A percentile compares a stretch with the other conserved stretches of the same genome.
Evolutionary conservation across 108 stramenopile genomes (phyloP).

Genomic region (Cyclostephanos invisitatus): DNA sequence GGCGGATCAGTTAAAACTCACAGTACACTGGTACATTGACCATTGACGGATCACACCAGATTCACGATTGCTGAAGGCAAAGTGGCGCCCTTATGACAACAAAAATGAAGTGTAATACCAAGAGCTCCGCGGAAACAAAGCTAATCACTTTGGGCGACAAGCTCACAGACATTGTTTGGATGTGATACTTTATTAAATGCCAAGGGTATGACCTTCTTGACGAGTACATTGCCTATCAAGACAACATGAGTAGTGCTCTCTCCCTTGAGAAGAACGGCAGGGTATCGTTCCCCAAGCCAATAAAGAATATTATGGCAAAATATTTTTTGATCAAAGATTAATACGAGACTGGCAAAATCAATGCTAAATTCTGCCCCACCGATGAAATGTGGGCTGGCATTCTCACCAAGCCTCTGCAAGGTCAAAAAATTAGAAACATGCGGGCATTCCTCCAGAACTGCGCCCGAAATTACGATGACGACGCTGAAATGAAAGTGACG

Average conservation of each 20-base stretch:
- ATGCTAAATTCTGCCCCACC: conserved; percentile 3
- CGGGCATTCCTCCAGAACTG: conserved; percentile 2
- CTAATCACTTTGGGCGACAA: conserved; percentile 14
- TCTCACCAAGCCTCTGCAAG: background rate
- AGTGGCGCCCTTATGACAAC: background rate
- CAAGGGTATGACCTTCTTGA: conserved; percentile 40
- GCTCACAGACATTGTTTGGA: conserved; percentile 43
- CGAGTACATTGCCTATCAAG: conserved; percentile 29
- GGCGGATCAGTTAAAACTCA: background rate
- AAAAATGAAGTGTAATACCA: too few species aligned
- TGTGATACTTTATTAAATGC: conserved; percentile 35
- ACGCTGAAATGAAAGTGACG: background rate
- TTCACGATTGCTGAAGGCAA: conserved; percentile 30
- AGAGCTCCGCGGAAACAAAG: background rate
- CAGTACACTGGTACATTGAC: conserved; percentile 31
- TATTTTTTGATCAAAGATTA: too few species aligned
- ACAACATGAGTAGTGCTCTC: too few species aligned
- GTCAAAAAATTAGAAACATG: background rate
- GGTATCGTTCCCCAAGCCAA: too few species aligned
- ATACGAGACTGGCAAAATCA: background rate
- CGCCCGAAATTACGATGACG: conserved; percentile 3
- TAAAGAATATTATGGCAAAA: too few species aligned
- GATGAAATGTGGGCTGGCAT: conserved; percentile 15
- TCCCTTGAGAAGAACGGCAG: conserved; percentile 16
- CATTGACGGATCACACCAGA: conserved; percentile 32